Evolutionary conservation across 352 stramenopile species (phyloP), one percentile per base, ranked within the genome.

Genomic region (Phytophthora nicotianae): DNA sequence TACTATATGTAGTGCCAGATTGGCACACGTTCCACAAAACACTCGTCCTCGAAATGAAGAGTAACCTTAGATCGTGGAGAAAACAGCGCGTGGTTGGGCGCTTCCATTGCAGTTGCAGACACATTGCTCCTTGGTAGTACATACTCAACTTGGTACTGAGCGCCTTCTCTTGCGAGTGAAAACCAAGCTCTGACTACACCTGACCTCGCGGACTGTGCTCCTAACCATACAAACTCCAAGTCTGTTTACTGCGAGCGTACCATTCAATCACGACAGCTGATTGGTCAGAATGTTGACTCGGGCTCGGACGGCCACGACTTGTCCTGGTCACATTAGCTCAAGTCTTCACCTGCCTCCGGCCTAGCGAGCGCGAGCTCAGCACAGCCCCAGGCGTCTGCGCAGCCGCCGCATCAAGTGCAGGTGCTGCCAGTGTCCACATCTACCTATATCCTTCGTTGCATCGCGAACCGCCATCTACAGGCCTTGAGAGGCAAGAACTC

Each of bases 321-420:
- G 54, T 27, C 37, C 46, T 43, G 53, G 29, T 60, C 43, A 46
- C 62, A 65, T 29, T 26, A 50, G 50, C 24, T 51, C 62, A 54
- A 63, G 26, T 48, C 53, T 50, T n/a, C 58, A 68, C 56, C 58
- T 51, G 37, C 37, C 19, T 37, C 21, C 50, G 53, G 58, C 47
- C 41, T 33, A 63, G 62, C 59, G 65, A 69, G 65, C 65, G 52
- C 48, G 35, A 72, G 64, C 64, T 72, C 64, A 68, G 64, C 64
- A 68, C 63, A 67, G 58, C 56, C 37, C 49, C 57, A 61, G 57
- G 57, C 63, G 49, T 63, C 58, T 56, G 64, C 59, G 51, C 46
- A 55, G 23, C 33, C 29, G 27, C 58, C 56, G 47, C 58, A 66
- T 49, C 32, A 29, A 57, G 47, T 49, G 62, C 57, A 58, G 42